Conservation (phyloP, 2,329 filamentous ascomycete genomes). For the Beauveria rudraprayagi region DNA sequence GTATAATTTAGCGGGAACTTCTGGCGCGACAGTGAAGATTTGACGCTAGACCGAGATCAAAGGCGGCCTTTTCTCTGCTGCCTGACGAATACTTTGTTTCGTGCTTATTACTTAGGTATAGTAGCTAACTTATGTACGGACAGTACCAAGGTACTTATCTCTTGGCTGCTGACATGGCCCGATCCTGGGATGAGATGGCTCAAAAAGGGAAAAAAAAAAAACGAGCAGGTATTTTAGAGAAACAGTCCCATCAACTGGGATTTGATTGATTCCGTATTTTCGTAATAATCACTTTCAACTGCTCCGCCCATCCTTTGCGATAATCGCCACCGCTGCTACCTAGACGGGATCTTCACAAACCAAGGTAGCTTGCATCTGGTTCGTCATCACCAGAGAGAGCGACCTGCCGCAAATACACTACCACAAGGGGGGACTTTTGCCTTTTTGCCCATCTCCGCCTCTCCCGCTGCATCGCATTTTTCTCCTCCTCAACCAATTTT, state of each 20-base stretch:
- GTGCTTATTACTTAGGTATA: too few species aligned
- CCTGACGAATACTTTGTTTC: too few species aligned
- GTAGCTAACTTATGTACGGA: not conserved
- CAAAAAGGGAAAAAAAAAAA: not conserved
- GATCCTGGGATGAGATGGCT: not conserved
- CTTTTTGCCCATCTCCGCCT: slow-evolving; percentile 4
- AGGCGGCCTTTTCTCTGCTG: too few species aligned
- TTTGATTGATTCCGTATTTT: too few species aligned
- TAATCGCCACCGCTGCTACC: not conserved
- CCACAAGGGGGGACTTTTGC: slow-evolving; percentile 5
- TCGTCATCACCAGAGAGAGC: not conserved
- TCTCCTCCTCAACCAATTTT: not conserved
- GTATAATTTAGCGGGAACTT: too few species aligned
- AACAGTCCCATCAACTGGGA: not conserved
- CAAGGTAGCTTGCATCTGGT: not conserved
- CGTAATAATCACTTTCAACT: too few species aligned
- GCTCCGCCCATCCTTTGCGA: not conserved
- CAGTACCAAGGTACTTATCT: not conserved
- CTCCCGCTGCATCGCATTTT: not conserved
- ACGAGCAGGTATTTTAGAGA: not conserved
- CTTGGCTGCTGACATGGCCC: not conserved
- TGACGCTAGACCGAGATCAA: too few species aligned
- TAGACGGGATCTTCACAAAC: not conserved
- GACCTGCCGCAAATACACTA: not conserved
- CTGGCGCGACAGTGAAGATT: too few species aligned